Base-by-base conservation (phyloP, 2,329 filamentous ascomycete genomes). In the Dothideomycetidae sp. region DNA sequence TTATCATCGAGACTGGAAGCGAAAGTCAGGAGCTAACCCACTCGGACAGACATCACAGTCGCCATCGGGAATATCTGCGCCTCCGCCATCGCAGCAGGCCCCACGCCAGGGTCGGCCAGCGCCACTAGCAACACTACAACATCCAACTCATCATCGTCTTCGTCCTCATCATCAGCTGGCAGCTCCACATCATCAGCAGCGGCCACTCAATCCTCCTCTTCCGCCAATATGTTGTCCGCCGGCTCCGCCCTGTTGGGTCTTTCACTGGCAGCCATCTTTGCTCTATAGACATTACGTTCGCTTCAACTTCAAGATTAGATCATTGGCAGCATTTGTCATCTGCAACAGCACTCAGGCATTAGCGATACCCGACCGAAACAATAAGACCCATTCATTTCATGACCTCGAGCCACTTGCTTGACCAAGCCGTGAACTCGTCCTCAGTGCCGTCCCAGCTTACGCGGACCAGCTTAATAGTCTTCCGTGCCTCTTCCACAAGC, bases 381-480 rank as follows among this genome's bases (percentile, higher is more conserved):
- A 26, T 34, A 21, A 33, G 31, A 28, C 10, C 30, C 33, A 14
- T 39, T 35, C 19, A 39, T 34, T 41, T 44, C 19, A 57, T 45
- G 5, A 52, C 50, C n/a, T 53, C 51, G 23, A 51, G 42, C 68
- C 69, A 75, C 35, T 68, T 72, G 33, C 61, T 64, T n/a, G 69
- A 73, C 85, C 85, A 93, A 11, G 70, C 64, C 0, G 76, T 79
- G 51, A 92, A 93, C 49, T 79, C 81, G 50, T 93, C 85, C 12
- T 71, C 66, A 32, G 68, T 58, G 0, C 69, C 76, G 2, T 69
- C 58, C 80, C 81, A 86, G 13, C 67, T 64, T 41, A 64, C 60
- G 34, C 62, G 61, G 10, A 82, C 56, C 33, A 77, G 51, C 39
- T 71, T 66, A 0, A 70, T 66, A 0, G 67, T 70, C 1, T 57